Conservation (phyloP, 129 eudicot species). For the Arctium lappa region DNA sequence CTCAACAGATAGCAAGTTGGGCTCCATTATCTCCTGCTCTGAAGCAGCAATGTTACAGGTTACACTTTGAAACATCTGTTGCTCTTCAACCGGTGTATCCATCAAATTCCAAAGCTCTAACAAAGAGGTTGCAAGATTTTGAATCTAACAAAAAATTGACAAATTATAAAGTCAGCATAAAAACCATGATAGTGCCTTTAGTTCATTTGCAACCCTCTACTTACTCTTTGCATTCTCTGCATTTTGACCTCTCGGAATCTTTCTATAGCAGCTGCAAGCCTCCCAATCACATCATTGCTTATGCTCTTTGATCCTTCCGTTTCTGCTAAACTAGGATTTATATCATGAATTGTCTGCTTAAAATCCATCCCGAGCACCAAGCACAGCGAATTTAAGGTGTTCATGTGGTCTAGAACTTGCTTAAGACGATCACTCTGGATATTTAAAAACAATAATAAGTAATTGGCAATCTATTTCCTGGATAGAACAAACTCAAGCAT, state of each 20-base stretch:
- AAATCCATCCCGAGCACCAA: slow-evolving; percentile 84
- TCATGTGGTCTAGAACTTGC: slow-evolving; percentile 55
- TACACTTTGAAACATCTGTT: slow-evolving; percentile 76
- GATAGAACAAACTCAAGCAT: neutral
- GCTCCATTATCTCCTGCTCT: slow-evolving; percentile 79
- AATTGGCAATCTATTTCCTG: neutral
- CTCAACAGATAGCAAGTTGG: slow-evolving; percentile 73
- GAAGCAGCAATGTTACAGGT: slow-evolving; percentile 90
- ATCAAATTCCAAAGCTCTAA: slow-evolving; percentile 94
- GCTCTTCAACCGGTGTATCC: slow-evolving; percentile 96
- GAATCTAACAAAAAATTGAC: slow-evolving; percentile 50
- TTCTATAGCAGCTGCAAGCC: slow-evolving; percentile 50
- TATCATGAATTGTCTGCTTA: slow-evolving; percentile 52
- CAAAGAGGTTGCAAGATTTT: slow-evolving; percentile 77
- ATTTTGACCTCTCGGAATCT: slow-evolving; percentile 65
- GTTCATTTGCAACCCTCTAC: neutral
- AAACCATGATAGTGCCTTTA: neutral
- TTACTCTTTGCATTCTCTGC: slow-evolving; percentile 80
- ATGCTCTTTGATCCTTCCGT: slow-evolving; percentile 50
- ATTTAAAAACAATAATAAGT: neutral
- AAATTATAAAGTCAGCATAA: slow-evolving; percentile 13
- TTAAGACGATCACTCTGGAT: slow-evolving; percentile 81
- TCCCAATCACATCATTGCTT: slow-evolving; percentile 52
- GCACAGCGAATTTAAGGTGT: slow-evolving; percentile 57
- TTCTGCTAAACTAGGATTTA: slow-evolving; percentile 68